Percentiles rank a stretch among this genome's conserved stretches.
These are phyloP conservation scores for Rhodotorula sphaerocarpa DNA, from an alignment of 768 basidiomycete genomes.

Conservation along the genomic window DNA sequence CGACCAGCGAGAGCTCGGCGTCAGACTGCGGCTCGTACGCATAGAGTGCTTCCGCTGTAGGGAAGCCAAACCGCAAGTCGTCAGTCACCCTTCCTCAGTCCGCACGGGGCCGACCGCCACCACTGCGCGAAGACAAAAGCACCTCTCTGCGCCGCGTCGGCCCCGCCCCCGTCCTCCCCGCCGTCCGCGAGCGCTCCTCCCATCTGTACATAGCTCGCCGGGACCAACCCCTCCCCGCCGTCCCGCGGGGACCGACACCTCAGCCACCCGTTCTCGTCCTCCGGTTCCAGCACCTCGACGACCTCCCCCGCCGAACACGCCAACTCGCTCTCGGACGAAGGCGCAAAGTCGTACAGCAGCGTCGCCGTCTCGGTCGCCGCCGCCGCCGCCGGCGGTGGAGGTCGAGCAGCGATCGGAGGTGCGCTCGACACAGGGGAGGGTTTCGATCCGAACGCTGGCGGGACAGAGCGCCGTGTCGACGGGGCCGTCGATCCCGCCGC, in stretches of 20 bases:
- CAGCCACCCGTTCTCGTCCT: conserved; percentile 28
- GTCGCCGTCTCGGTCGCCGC: not conserved
- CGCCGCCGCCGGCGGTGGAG: not conserved
- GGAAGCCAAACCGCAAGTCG: fast-evolving
- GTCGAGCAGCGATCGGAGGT: not conserved
- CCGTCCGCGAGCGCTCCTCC: not conserved
- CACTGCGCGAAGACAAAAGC: not conserved
- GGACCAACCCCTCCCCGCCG: conserved; percentile 25
- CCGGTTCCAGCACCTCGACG: conserved; percentile 8
- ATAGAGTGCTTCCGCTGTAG: conserved; percentile 19
- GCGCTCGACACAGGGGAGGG: not conserved
- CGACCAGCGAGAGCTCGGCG: conserved; percentile 19
- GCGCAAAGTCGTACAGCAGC: not conserved
- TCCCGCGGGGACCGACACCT: conserved; percentile 8
- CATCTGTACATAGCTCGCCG: conserved; percentile 17
- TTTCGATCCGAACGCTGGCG: not conserved
- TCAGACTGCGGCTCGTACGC: conserved; percentile 13
- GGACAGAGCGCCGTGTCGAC: not conserved
- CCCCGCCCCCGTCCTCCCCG: not conserved
- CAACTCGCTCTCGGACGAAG: too few species aligned
- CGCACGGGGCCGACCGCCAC: too few species aligned
- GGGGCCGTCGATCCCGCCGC: not conserved
- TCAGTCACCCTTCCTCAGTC: not conserved
- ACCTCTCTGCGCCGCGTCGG: not conserved
- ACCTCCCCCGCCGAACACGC: not conserved